These are phyloP conservation scores for Chlamydomonas incerta DNA, from an alignment of 139 green algal genomes.

Conservation along the genomic window DNA sequence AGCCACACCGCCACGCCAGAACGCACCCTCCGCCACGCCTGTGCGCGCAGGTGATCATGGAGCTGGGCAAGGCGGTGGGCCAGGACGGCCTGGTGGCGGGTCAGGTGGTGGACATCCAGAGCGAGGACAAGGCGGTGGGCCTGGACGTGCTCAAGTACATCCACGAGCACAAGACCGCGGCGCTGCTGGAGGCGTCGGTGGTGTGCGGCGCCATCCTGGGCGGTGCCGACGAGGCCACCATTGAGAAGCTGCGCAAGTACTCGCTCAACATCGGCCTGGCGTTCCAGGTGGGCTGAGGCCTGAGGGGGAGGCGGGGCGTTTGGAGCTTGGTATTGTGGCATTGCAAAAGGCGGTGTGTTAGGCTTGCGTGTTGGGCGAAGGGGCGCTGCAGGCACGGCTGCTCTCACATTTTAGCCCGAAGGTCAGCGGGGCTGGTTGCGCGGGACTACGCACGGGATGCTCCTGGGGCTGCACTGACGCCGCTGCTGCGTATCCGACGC, in stretches of 20 bases:
- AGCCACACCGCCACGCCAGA: no score
- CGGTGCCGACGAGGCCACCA: constrained; percentile 83
- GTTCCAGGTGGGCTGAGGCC: constrained; percentile 88
- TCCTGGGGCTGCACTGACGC: no score
- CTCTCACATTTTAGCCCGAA: no score
- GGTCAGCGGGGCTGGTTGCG: no score
- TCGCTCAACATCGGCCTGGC: constrained; percentile 94
- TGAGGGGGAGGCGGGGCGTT: background rate
- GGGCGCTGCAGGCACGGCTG: no score
- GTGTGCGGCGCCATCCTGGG: constrained; percentile 92
- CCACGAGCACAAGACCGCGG: constrained; percentile 98
- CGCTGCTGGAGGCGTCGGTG: constrained; percentile 95
- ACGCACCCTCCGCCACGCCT: no score
- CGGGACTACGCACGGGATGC: no score
- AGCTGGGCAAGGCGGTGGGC: constrained; percentile 91
- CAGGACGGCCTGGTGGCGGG: constrained; percentile 94
- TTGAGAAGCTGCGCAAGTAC: constrained; percentile 95
- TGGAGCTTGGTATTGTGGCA: background rate
- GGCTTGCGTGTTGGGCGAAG: no score
- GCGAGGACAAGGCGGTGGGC: constrained; percentile 85
- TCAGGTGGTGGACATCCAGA: constrained; percentile 97
- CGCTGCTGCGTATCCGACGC: no score
- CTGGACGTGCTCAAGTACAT: constrained; percentile 98
- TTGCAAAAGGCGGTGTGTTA: no score
- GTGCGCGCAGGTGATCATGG: constrained; percentile 78